Evolutionary conservation across 1,284 basidiomycete species (phyloP).

Genomic region (Ceratobasidium sp.): DNA sequence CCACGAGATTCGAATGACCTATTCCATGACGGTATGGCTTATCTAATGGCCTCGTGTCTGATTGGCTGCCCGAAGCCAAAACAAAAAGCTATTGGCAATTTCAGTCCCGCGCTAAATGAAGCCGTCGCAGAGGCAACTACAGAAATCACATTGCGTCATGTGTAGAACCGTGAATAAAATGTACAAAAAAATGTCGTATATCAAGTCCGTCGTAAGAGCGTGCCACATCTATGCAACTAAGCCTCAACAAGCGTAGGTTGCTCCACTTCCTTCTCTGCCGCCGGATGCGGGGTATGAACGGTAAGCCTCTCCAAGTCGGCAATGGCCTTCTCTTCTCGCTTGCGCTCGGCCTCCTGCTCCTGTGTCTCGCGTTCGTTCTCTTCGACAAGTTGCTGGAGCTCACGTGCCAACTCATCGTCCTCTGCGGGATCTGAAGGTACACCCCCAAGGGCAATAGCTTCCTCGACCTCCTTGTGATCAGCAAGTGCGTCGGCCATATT

Average conservation of each 20-base stretch:
- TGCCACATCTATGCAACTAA: background rate
- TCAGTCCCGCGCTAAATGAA: background rate
- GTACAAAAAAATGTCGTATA: background rate
- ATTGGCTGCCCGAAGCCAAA: slow-evolving; percentile 4
- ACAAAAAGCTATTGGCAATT: background rate
- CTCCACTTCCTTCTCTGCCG: slow-evolving; percentile 20
- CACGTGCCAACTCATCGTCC: slow-evolving; percentile 58
- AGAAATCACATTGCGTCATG: too few species aligned
- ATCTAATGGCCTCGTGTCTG: slow-evolving; percentile 28
- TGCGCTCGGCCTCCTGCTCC: slow-evolving; percentile 49
- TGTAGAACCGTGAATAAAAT: background rate
- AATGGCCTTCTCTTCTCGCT: slow-evolving; percentile 27
- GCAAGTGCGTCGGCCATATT: slow-evolving; percentile 80
- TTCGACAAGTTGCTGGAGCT: slow-evolving; percentile 53
- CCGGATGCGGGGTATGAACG: slow-evolving; percentile 38
- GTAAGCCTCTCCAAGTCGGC: slow-evolving; percentile 29
- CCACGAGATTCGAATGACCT: slow-evolving; percentile 24
- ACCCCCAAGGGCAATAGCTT: slow-evolving; percentile 69
- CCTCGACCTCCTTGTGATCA: slow-evolving; percentile 81
- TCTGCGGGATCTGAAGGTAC: slow-evolving; percentile 56
- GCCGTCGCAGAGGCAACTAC: too few species aligned
- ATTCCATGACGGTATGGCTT: slow-evolving; percentile 25
- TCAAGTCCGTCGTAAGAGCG: background rate
- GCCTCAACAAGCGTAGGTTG: background rate
- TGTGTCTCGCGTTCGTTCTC: slow-evolving; percentile 50